Evolutionary conservation across 108 stramenopile species (phyloP).

Genomic region (Nannochloropsis salina): DNA sequence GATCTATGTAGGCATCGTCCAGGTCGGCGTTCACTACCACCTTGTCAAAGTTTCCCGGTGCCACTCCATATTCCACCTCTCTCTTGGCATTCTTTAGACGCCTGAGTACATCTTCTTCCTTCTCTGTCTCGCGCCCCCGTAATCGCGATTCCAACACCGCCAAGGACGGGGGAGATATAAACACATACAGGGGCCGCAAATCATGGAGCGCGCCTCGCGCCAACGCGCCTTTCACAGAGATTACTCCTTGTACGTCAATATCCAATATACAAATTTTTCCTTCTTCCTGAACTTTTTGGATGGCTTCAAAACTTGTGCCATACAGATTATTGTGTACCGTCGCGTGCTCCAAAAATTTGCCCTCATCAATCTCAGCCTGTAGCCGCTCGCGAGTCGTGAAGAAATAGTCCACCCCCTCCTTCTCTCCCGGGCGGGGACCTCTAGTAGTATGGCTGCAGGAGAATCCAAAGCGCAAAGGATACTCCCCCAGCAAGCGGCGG

Average conservation of each 20-base stretch:
- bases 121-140: constrained; percentile 77
- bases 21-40: constrained; percentile 77
- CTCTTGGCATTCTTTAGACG: constrained; percentile 71
- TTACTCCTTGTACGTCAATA: constrained; percentile 71
- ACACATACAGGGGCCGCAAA: constrained; percentile 59
- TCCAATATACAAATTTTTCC: constrained; percentile 86
- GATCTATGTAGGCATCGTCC: constrained; percentile 46
- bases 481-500: constrained; percentile 44
- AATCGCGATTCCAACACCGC: constrained; percentile 74
- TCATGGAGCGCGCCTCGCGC: constrained; percentile 56
- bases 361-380: constrained; percentile 61
- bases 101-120: constrained; percentile 66
- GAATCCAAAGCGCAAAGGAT: constrained; percentile 57
- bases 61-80: constrained; percentile 88
- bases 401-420: constrained; percentile 74
- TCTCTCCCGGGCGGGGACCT: constrained; percentile 62
- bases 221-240: constrained; percentile 58
- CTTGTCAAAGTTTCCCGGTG: constrained; percentile 66
- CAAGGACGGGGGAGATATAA: constrained; percentile 84
- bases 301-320: constrained; percentile 79
- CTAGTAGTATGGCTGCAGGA: constrained; percentile 84
- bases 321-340: constrained; percentile 93
- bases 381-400: constrained; percentile 71
- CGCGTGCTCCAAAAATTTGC: constrained; percentile 79
- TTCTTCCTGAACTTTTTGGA: constrained; percentile 66